Evolutionary conservation across 2,329 filamentous ascomycete genomes (phyloP).

Genomic region (Colletotrichum incanum): DNA sequence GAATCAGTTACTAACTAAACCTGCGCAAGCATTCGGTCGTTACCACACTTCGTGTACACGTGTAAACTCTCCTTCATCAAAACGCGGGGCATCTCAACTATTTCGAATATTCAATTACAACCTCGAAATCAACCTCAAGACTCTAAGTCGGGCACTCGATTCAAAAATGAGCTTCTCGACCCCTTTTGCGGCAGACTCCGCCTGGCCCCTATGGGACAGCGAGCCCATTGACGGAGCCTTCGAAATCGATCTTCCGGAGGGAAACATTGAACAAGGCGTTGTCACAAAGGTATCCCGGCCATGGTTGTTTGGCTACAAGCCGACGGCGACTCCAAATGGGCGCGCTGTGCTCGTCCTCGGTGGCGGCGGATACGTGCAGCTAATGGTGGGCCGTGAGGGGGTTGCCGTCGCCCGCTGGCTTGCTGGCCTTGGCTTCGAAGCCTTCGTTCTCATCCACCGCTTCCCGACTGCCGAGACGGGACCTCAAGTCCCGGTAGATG

Average conservation of each 20-base stretch:
- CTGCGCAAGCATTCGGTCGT: not conserved
- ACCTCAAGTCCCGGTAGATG: slow-evolving; percentile 44
- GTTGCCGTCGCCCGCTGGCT: slow-evolving; percentile 46
- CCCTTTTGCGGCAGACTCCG: slow-evolving; percentile 41
- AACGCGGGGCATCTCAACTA: not conserved
- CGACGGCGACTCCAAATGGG: slow-evolving; percentile 37
- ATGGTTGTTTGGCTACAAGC: slow-evolving; percentile 46
- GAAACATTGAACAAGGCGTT: slow-evolving; percentile 41
- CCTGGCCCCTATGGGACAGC: slow-evolving; percentile 43
- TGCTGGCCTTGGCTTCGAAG: slow-evolving; percentile 44
- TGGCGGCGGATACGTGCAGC: slow-evolving; percentile 46
- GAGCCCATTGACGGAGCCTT: slow-evolving; percentile 42
- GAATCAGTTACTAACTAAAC: not conserved
- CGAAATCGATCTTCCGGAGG: slow-evolving; percentile 37
- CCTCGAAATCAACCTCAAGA: not conserved
- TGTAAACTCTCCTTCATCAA: not conserved
- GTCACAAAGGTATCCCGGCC: slow-evolving; percentile 42
- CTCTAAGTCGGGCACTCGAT: not conserved
- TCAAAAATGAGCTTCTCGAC: slow-evolving; percentile 26
- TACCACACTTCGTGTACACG: not conserved
- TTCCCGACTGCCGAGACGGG: slow-evolving; percentile 44
- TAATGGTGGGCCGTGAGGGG: slow-evolving; percentile 47
- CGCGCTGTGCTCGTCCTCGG: slow-evolving; percentile 46
- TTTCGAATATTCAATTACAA: not conserved
- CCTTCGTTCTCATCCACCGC: slow-evolving; percentile 46